phyloP scores from a whole-genome alignment of 2,329 filamentous ascomycete genomes.

The Thielaviopsis populi region DNA sequence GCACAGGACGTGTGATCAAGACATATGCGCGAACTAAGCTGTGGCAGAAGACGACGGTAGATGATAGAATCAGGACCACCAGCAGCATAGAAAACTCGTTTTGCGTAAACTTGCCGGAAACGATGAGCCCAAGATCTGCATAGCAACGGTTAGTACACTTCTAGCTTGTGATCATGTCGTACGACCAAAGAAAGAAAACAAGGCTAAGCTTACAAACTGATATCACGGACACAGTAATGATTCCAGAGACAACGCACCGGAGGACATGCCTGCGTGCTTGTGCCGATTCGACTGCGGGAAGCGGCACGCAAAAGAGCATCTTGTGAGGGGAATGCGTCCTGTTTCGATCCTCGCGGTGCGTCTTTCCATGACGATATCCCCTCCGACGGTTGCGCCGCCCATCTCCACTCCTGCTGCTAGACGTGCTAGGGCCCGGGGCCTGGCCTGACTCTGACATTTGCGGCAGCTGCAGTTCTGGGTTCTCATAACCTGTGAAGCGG shows the following conservation, averaged over 20 bases:
- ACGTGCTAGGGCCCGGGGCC: neutral
- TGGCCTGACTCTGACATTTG: slow-evolving; percentile 18
- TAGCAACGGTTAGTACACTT: slow-evolving; percentile 4
- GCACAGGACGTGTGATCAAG: slow-evolving; percentile 36
- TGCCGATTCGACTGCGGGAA: slow-evolving; percentile 40
- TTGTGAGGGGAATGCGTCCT: neutral
- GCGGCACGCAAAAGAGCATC: slow-evolving; percentile 33
- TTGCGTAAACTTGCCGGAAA: slow-evolving; percentile 47
- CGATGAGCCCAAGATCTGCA: slow-evolving; percentile 56
- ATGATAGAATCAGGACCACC: slow-evolving; percentile 59
- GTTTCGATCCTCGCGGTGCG: neutral
- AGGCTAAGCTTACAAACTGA: slow-evolving; percentile 45
- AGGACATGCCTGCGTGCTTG: slow-evolving; percentile 41
- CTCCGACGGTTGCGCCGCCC: neutral
- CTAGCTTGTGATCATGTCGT: neutral
- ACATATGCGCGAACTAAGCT: slow-evolving; percentile 60
- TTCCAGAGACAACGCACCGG: slow-evolving; percentile 49
- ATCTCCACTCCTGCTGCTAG: neutral
- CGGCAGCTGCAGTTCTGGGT: slow-evolving; percentile 34
- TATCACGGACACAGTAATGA: slow-evolving; percentile 43
- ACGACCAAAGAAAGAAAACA: neutral
- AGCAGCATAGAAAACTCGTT: slow-evolving; percentile 67
- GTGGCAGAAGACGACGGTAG: slow-evolving; percentile 69
- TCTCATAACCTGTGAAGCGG: slow-evolving; percentile 30
- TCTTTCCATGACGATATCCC: neutral